A percentile compares a stretch with the other conserved stretches of the same genome.
Evolutionary conservation across 805 yeast species (phyloP).

Genomic region (Metschnikowia amazonensis): DNA sequence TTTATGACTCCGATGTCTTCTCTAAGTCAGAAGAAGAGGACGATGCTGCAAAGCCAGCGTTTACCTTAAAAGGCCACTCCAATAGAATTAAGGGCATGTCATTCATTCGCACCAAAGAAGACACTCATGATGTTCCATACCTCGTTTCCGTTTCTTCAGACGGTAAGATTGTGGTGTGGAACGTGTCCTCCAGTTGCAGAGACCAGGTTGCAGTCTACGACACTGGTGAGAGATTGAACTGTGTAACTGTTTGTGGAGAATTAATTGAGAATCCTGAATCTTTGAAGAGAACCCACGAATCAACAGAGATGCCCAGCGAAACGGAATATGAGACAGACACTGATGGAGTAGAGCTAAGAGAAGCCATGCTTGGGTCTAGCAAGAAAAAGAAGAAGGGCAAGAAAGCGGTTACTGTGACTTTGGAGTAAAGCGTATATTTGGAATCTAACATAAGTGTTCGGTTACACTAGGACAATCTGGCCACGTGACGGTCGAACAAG

Average conservation of each 20-base stretch:
- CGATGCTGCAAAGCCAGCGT: conserved; percentile 42
- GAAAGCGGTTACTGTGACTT: conserved; percentile 46
- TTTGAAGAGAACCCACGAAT: conserved; percentile 54
- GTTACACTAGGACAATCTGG: conserved; percentile 45
- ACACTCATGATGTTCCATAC: conserved; percentile 37
- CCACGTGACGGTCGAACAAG: conserved; percentile 79
- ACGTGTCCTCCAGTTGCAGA: conserved; percentile 44
- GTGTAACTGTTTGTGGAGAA: conserved; percentile 75
- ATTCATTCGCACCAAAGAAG: conserved; percentile 40
- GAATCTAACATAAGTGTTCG: not conserved
- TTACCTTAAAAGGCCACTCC: conserved; percentile 73
- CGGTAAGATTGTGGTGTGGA: conserved; percentile 92
- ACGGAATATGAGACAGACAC: conserved; percentile 63
- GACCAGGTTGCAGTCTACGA: conserved; percentile 90
- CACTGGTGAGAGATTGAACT: conserved; percentile 86
- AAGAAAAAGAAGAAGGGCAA: conserved; percentile 35
- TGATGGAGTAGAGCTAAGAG: conserved; percentile 63
- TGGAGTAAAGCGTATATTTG: conserved; percentile 40
- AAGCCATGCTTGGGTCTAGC: conserved; percentile 50
- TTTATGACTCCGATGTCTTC: conserved; percentile 40
- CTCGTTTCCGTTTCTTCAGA: conserved; percentile 86
- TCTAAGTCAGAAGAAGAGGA: conserved; percentile 20
- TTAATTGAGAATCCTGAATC: conserved; percentile 67
- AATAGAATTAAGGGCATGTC: conserved; percentile 79
- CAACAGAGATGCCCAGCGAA: conserved; percentile 40